Evolutionary conservation across 179 eudicot species (phyloP).

Genomic region (Amaranthus tricolor): DNA sequence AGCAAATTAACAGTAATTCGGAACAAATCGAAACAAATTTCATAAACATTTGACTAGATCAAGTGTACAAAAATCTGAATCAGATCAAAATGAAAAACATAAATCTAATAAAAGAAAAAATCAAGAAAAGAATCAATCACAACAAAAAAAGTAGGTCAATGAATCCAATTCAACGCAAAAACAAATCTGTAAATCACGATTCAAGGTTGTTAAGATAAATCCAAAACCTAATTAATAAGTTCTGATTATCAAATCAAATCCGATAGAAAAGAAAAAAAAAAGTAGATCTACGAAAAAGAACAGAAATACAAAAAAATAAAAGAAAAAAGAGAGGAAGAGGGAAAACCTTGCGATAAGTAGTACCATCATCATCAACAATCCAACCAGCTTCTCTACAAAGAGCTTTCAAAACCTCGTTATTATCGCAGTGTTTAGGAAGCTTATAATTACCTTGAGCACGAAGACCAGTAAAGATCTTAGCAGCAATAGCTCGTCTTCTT

Average conservation of each 20-base stretch:
- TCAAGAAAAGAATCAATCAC: background rate
- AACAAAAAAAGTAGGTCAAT: too few species aligned
- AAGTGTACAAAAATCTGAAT: background rate
- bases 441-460: slow-evolving; percentile 36
- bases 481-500: slow-evolving; percentile 35
- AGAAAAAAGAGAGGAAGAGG: background rate
- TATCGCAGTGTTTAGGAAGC: slow-evolving; percentile 39
- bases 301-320: background rate
- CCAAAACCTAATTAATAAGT: background rate
- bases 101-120: background rate
- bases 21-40: background rate
- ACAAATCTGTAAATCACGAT: background rate
- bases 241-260: background rate
- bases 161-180: background rate
- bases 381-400: slow-evolving; percentile 40
- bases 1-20: background rate
- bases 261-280: background rate
- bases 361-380: slow-evolving; percentile 39
- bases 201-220: background rate
- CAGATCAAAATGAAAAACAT: background rate
- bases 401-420: slow-evolving; percentile 37
- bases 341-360: slow-evolving; percentile 36
- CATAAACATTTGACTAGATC: background rate
- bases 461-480: slow-evolving; percentile 36
- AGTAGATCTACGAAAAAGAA: background rate